Conservation (phyloP, 2,329 filamentous ascomycete species). For the Didymella keratinophila region DNA sequence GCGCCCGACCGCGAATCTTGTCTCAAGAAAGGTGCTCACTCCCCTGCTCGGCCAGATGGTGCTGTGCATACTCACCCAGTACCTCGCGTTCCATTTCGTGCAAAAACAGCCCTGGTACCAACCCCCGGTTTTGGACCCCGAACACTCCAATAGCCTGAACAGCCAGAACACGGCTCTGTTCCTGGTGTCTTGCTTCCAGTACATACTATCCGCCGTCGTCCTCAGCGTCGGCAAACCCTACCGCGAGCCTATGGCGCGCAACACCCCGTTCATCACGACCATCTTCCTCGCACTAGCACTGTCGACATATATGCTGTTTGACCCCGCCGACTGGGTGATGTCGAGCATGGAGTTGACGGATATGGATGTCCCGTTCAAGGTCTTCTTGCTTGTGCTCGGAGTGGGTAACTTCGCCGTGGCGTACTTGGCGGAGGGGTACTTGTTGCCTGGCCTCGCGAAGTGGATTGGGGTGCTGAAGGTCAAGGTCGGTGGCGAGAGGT, state of each 20-base stretch:
- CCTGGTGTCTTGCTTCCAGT: constrained; percentile 90
- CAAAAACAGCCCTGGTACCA: constrained; percentile 83
- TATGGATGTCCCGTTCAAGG: constrained; percentile 75
- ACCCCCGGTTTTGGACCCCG: constrained; percentile 76
- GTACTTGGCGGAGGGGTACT: constrained; percentile 73
- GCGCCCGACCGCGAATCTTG: constrained; percentile 87
- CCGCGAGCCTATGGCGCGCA: constrained; percentile 78
- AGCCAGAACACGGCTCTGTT: constrained; percentile 94
- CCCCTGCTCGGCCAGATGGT: constrained; percentile 88
- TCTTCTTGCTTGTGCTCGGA: constrained; percentile 76
- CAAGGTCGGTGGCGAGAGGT: constrained; percentile 59
- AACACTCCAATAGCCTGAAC: constrained; percentile 87
- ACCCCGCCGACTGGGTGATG: constrained; percentile 72
- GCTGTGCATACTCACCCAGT: constrained; percentile 80
- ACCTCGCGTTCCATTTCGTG: constrained; percentile 76
- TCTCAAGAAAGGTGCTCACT: constrained; percentile 89
- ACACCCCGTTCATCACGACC: constrained; percentile 84
- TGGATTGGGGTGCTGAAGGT: constrained; percentile 69
- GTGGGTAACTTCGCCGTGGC: constrained; percentile 71
- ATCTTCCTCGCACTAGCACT: constrained; percentile 73
- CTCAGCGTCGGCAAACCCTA: constrained; percentile 93
- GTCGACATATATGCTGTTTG: constrained; percentile 80
- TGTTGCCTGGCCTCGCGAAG: constrained; percentile 75
- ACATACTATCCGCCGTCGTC: constrained; percentile 88
- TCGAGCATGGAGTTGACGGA: constrained; percentile 85